Base-by-base conservation (phyloP, 495 filamentous ascomycete species). In the Podospora conica region DNA sequence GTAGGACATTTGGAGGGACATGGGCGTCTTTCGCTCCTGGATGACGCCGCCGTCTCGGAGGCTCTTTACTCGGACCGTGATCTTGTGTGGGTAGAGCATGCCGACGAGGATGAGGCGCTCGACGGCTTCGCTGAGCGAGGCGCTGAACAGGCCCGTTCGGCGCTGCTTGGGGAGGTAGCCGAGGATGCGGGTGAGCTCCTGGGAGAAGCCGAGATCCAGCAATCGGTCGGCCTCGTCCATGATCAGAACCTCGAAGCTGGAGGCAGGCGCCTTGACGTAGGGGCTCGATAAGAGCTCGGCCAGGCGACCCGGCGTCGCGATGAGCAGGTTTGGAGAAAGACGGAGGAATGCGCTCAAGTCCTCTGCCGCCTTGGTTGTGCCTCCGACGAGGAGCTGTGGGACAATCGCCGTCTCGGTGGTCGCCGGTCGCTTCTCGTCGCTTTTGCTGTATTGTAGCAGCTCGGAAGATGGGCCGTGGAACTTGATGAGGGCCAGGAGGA, bases 171-270 rank as follows among this genome's bases (percentile, higher is more conserved):
- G 96, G 12, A 98, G 79, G 10, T 90, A 84, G 11, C 86, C 83
- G 29, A 98, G 78, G 61, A 98, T 98, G 58, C 86, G 90, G 60
- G 92, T 91, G 5, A 98, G 79, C 68, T 95, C 90, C 9, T 94
- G 87, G 71, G 93, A 92, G 80, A 98, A 98, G 9, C 96, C 96
- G n/a, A 97, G 81, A 76, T 98, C 96, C 9, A 98, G 80, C 24
- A 98, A 78, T 62, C 96, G 80, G 73, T 98, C 95, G 54, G 95
- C 95, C 77, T 98, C 95, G 71, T 98, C 95, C 60, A 98, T 82
- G 57, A 98, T 90, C 12, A 98, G 83, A 65, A 90, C 86, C 71
- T 97, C 92, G 70, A 96, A 97, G 0, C 90, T 90, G 27, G 92
- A 93, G 61, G 92, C 87, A 0, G 94, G 88, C 66, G 90, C 91